A percentile compares a stretch with the other conserved stretches of the same genome.
phyloP scores from a whole-genome alignment of 257 asterid species.

The Galeopsis tetrahit region DNA sequence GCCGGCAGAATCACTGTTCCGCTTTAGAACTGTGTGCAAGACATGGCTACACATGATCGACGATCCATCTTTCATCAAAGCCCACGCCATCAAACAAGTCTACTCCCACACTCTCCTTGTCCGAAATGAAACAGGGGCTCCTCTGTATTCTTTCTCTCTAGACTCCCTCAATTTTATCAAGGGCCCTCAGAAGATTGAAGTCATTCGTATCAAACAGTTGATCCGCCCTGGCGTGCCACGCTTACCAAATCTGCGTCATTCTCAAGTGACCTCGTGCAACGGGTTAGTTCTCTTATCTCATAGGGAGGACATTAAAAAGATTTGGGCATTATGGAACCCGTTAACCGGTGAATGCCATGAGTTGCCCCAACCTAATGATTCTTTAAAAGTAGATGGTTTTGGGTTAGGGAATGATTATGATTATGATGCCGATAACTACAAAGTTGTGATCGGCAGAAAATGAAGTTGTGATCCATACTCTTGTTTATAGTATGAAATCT shows the following conservation, averaged over 20 bases:
- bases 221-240: too few species aligned
- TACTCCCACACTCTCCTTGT: background rate
- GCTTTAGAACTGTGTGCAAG: background rate
- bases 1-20: background rate
- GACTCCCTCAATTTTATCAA: background rate
- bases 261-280: too few species aligned
- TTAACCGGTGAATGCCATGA: conserved; percentile 16
- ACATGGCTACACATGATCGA: background rate
- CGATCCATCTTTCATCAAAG: background rate
- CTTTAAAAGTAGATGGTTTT: background rate
- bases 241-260: too few species aligned
- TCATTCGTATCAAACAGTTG: background rate
- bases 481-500: conserved; percentile 14
- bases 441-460: conserved; percentile 13
- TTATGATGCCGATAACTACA: conserved; percentile 18
- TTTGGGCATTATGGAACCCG: conserved; percentile 33
- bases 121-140: background rate
- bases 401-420: conserved; percentile 33
- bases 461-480: conserved; percentile 24
- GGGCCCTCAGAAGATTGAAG: background rate
- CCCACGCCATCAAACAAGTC: background rate
- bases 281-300: conserved; percentile 16
- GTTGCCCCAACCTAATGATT: background rate
- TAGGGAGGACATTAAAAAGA: background rate
- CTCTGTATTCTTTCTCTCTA: conserved; percentile 1